phyloP scores from a whole-genome alignment of 1,139 yeast genomes.

The Magnusiomyces magnusii region DNA sequence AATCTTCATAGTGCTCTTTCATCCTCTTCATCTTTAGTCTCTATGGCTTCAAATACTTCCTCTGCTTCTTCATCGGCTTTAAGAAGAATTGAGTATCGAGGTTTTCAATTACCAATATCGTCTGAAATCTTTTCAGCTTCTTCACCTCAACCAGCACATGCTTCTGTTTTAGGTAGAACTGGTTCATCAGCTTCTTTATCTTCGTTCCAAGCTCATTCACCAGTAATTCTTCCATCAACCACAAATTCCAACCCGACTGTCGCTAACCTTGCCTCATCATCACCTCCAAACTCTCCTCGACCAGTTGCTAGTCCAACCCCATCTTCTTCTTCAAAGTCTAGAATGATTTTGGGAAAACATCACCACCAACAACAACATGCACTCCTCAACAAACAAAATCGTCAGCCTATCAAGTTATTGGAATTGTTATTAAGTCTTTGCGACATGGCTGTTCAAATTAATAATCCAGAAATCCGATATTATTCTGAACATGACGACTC shows the following conservation, averaged over 20 bases:
- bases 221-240: neutral
- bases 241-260: neutral
- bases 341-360: slow-evolving; percentile 12
- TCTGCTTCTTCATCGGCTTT: slow-evolving; percentile 8
- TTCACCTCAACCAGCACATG: slow-evolving; percentile 8
- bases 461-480: slow-evolving; percentile 40
- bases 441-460: slow-evolving; percentile 67
- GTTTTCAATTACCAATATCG: slow-evolving; percentile 43
- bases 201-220: neutral
- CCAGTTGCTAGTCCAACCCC: slow-evolving; percentile 8
- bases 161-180: neutral
- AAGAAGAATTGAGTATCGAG: slow-evolving; percentile 47
- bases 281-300: slow-evolving; percentile 16
- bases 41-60: slow-evolving; percentile 11
- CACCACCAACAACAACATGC: neutral
- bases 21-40: slow-evolving; percentile 10
- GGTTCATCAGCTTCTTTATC: slow-evolving; percentile 7
- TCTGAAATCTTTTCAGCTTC: slow-evolving; percentile 11
- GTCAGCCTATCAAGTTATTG: slow-evolving; percentile 62
- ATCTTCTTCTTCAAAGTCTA: slow-evolving; percentile 8
- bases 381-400: slow-evolving; percentile 23
- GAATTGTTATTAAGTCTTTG: slow-evolving; percentile 60
- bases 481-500: neutral
- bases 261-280: slow-evolving; percentile 7
- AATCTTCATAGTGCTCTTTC: slow-evolving; percentile 3